Evolutionary conservation across 108 stramenopile species (phyloP).

Genomic region (Cylindrotheca fusiformis): DNA sequence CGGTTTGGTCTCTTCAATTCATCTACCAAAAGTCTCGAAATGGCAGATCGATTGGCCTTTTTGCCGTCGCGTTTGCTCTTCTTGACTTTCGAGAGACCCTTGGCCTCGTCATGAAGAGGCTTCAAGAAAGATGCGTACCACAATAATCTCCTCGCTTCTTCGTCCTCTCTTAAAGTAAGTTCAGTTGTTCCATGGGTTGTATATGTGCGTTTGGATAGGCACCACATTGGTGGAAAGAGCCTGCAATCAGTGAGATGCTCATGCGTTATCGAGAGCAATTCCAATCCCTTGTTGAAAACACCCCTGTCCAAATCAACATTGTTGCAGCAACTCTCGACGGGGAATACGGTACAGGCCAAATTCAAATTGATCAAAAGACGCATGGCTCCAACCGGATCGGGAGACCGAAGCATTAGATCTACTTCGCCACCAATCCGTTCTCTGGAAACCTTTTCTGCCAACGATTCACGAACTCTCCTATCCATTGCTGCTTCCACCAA

Average conservation of each 20-base stretch:
- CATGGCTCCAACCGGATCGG: constrained; percentile 87
- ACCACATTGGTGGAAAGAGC: constrained; percentile 68
- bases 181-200: constrained; percentile 42
- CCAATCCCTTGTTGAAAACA: constrained; percentile 51
- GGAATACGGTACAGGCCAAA: constrained; percentile 71
- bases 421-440: constrained; percentile 87
- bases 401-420: constrained; percentile 81
- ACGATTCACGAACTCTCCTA: constrained; percentile 58
- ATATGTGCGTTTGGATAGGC: constrained; percentile 30
- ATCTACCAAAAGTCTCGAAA: constrained; percentile 62
- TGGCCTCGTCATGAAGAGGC: constrained; percentile 49
- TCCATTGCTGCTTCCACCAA: constrained; percentile 69
- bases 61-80: constrained; percentile 28
- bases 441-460: constrained; percentile 85
- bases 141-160: constrained; percentile 69
- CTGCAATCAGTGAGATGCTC: constrained; percentile 70
- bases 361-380: constrained; percentile 67
- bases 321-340: constrained; percentile 19
- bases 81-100: constrained; percentile 1
- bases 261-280: constrained; percentile 53
- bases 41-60: constrained; percentile 53
- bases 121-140: constrained; percentile 87
- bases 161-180: constrained; percentile 55
- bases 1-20: constrained; percentile 71
- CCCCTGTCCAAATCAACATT: constrained; percentile 3